Evolutionary conservation across 345 rosid species (phyloP).

Genomic region (Toxicodendron radicans): DNA sequence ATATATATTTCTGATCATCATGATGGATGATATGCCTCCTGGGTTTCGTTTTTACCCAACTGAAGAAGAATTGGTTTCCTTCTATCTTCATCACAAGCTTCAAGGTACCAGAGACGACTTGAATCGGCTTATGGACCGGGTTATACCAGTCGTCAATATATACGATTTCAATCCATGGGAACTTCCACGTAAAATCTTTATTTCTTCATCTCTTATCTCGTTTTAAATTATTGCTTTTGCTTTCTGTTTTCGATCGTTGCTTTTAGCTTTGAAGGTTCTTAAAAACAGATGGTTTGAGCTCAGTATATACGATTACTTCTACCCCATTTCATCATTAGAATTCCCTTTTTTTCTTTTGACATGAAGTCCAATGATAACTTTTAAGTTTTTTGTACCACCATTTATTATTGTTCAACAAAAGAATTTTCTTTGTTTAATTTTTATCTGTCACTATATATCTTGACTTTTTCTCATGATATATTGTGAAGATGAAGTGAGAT

Average conservation of each 20-base stretch:
- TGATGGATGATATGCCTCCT: constrained; percentile 39
- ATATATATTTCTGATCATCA: neutral
- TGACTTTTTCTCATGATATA: neutral
- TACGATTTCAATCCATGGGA: constrained; percentile 38
- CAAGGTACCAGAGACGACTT: constrained; percentile 36
- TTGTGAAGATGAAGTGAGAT: too few species aligned
- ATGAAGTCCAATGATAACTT: too few species aligned
- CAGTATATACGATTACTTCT: too few species aligned
- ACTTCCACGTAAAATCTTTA: constrained; percentile 39
- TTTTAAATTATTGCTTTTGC: too few species aligned
- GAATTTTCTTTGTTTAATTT: too few species aligned
- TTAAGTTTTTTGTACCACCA: too few species aligned
- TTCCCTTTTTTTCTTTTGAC: too few species aligned
- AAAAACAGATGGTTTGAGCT: too few species aligned
- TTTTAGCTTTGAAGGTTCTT: too few species aligned
- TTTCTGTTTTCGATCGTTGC: neutral
- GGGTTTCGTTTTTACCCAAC: constrained; percentile 67
- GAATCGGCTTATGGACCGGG: constrained; percentile 31
- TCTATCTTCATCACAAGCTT: constrained; percentile 42
- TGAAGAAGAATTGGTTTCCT: constrained; percentile 49
- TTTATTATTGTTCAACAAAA: too few species aligned
- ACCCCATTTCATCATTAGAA: too few species aligned
- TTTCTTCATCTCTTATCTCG: neutral
- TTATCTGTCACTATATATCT: too few species aligned
- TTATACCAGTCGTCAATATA: constrained; percentile 51